phyloP scores from a whole-genome alignment of 2,329 filamentous ascomycete genomes.

The Trichoderma sp. region DNA sequence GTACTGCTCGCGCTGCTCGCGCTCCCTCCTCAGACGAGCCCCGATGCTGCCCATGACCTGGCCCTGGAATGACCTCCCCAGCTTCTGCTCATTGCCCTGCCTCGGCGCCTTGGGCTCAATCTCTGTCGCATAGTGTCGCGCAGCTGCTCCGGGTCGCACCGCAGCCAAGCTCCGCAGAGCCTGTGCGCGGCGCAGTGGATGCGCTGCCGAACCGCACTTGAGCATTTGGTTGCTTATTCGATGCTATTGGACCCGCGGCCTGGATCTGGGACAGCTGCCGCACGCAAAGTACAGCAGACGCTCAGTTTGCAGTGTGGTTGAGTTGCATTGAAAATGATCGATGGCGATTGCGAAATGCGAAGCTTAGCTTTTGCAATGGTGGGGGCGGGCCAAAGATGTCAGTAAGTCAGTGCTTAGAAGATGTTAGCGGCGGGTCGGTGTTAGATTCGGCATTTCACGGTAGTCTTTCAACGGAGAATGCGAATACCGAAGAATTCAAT shows the following conservation, averaged over 20 bases:
- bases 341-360: not conserved
- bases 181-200: slow-evolving; percentile 27
- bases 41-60: slow-evolving; percentile 60
- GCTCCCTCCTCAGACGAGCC: slow-evolving; percentile 54
- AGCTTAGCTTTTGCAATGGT: not conserved
- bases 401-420: not conserved
- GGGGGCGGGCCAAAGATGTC: slow-evolving; percentile 5
- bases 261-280: not conserved
- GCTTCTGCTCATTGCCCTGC: slow-evolving; percentile 38
- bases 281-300: not conserved
- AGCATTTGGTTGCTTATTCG: slow-evolving; percentile 1
- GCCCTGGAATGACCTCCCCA: slow-evolving; percentile 51
- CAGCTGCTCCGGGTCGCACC: slow-evolving; percentile 24
- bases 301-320: not conserved
- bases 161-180: slow-evolving; percentile 31
- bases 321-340: not conserved
- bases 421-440: not conserved
- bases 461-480: not conserved
- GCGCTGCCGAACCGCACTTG: slow-evolving; percentile 30
- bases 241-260: not conserved
- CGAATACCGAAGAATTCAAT: not conserved
- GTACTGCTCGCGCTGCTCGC: slow-evolving; percentile 52
- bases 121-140: slow-evolving; percentile 37
- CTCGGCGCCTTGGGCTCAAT: slow-evolving; percentile 34
- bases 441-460: not conserved